Percentiles rank a stretch among this genome's conserved stretches.
Evolutionary conservation across 192 early-diverging fungal genomes (phyloP).

Genomic region (Backusella westeae): DNA sequence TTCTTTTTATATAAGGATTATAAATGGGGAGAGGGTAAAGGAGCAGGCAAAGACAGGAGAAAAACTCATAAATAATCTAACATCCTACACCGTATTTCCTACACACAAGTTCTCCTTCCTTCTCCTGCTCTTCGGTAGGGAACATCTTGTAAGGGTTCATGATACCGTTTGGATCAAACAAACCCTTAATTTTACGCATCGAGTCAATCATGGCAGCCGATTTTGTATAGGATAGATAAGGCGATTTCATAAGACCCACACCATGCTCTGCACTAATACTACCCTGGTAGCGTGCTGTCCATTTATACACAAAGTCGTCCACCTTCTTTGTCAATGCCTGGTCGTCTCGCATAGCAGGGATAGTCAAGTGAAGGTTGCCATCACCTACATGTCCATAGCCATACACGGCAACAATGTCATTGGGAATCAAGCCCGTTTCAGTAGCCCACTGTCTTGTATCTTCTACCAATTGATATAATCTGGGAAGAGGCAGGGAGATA

Average conservation of each 20-base stretch:
- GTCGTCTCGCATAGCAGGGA: constrained; percentile 51
- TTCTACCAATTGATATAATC: constrained; percentile 79
- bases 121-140: constrained; percentile 5
- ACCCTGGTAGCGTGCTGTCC: constrained; percentile 62
- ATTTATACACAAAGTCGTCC: constrained; percentile 90
- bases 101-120: background rate
- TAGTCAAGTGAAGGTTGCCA: constrained; percentile 90
- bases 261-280: constrained; percentile 89
- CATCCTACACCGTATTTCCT: background rate
- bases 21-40: background rate
- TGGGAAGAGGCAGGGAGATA: constrained; percentile 80
- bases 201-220: constrained; percentile 56
- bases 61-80: background rate
- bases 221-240: constrained; percentile 68
- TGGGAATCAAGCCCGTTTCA: constrained; percentile 49
- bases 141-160: constrained; percentile 71
- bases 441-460: constrained; percentile 66
- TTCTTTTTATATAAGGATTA: background rate
- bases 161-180: constrained; percentile 85
- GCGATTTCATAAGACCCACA: constrained; percentile 68
- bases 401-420: constrained; percentile 60
- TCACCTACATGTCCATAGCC: constrained; percentile 99
- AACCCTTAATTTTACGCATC: constrained; percentile 75
- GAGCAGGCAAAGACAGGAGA: background rate
- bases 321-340: constrained; percentile 43